Evolutionary conservation across 495 filamentous ascomycete species (phyloP).

Genomic region (Hypoxylon lenormandii): DNA sequence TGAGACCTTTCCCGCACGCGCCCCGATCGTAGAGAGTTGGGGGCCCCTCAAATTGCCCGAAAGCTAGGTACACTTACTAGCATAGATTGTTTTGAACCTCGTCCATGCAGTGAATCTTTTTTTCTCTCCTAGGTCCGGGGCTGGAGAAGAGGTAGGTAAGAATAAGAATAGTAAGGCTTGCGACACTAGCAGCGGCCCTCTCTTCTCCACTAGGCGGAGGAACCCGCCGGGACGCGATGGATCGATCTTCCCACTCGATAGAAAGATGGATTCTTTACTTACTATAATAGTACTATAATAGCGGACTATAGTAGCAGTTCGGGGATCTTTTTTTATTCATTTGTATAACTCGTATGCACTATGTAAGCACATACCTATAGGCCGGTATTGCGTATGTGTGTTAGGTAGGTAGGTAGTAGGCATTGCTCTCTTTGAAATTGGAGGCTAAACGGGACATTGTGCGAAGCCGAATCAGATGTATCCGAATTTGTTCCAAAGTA

Average conservation of each 20-base stretch:
- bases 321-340: neutral
- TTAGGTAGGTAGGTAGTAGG: too few species aligned
- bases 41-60: too few species aligned
- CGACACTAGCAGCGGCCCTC: slow-evolving; percentile 15
- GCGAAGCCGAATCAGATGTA: slow-evolving; percentile 20
- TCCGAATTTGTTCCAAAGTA: slow-evolving; percentile 1
- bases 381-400: slow-evolving; percentile 1
- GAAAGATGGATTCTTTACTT: slow-evolving; percentile 5
- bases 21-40: too few species aligned
- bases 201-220: slow-evolving; percentile 34
- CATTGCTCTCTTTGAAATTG: slow-evolving; percentile 1
- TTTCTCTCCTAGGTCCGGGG: neutral
- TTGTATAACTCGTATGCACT: slow-evolving; percentile 4
- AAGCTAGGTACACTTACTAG: too few species aligned
- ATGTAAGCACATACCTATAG: slow-evolving; percentile 6
- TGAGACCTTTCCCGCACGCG: too few species aligned
- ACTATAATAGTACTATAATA: neutral
- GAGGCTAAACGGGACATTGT: slow-evolving; percentile 39
- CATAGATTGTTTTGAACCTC: too few species aligned
- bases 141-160: neutral
- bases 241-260: neutral
- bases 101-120: neutral
- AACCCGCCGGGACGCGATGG: slow-evolving; percentile 17
- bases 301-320: too few species aligned
- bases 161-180: neutral